Percentiles rank a stretch among this genome's conserved stretches.
phyloP scores from a whole-genome alignment of 805 yeast genomes.

The Candida alai region DNA sequence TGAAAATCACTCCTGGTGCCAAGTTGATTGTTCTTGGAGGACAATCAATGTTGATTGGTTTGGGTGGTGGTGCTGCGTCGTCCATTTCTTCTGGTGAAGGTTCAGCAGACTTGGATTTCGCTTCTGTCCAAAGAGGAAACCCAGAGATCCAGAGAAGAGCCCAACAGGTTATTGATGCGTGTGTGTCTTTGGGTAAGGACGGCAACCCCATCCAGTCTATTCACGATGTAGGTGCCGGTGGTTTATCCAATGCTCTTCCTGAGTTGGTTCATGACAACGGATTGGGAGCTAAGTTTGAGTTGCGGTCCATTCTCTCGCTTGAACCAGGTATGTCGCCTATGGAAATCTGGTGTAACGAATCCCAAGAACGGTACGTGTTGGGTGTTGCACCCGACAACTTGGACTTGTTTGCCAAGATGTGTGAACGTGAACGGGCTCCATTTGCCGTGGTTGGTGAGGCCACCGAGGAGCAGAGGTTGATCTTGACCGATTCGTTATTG shows the following conservation, averaged over 20 bases:
- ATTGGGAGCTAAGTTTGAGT: slow-evolving; percentile 88
- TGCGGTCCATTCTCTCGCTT: slow-evolving; percentile 82
- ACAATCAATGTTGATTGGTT: slow-evolving; percentile 94
- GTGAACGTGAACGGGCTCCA: slow-evolving; percentile 94
- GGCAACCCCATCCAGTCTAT: slow-evolving; percentile 82
- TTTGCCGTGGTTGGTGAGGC: slow-evolving; percentile 95
- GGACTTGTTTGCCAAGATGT: slow-evolving; percentile 66
- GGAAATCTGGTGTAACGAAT: slow-evolving; percentile 99
- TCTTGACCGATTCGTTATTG: slow-evolving; percentile 74
- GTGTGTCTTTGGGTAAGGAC: slow-evolving; percentile 72
- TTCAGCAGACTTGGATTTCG: slow-evolving; percentile 93
- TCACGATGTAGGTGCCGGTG: slow-evolving; percentile 99
- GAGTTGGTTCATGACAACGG: slow-evolving; percentile 97
- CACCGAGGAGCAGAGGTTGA: slow-evolving; percentile 76
- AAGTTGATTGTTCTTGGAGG: slow-evolving; percentile 94
- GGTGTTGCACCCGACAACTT: slow-evolving; percentile 84
- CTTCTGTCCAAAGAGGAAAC: slow-evolving; percentile 98
- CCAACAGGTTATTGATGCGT: slow-evolving; percentile 94
- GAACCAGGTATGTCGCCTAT: slow-evolving; percentile 99
- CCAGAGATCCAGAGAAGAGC: slow-evolving; percentile 99
- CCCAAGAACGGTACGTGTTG: slow-evolving; percentile 95
- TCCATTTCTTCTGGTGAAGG: slow-evolving; percentile 95
- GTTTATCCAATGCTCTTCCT: slow-evolving; percentile 93
- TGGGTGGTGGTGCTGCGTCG: slow-evolving; percentile 99
- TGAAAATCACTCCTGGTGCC: slow-evolving; percentile 87